These are phyloP conservation scores for Alternaria consortialis DNA, from an alignment of 2,329 filamentous ascomycete species.

Conservation along the genomic window DNA sequence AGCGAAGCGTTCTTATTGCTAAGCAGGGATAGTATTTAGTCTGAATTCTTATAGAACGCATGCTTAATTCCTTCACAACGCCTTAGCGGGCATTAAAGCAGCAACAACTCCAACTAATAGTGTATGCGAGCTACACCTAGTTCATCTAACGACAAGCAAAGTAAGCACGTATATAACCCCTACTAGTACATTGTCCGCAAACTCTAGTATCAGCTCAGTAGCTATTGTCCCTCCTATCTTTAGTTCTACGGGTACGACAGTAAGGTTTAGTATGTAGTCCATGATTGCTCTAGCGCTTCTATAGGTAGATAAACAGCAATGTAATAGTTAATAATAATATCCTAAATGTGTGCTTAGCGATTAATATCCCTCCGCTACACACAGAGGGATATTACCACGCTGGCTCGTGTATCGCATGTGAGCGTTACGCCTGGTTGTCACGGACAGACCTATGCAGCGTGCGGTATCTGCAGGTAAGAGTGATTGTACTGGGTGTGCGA, in stretches of 20 bases:
- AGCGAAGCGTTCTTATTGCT: constrained; percentile 13
- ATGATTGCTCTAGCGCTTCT: not conserved
- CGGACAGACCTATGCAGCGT: too few species aligned
- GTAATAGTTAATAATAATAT: not conserved
- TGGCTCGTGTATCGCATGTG: too few species aligned
- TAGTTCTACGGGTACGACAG: not conserved
- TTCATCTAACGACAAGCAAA: not conserved
- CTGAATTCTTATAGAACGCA: constrained; percentile 19
- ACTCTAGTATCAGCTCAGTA: not conserved
- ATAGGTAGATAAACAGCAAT: constrained; percentile 1
- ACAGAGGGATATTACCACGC: too few species aligned
- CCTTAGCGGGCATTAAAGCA: not conserved
- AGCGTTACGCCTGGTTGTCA: too few species aligned
- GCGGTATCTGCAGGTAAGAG: too few species aligned
- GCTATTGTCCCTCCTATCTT: not conserved
- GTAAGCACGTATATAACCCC: not conserved
- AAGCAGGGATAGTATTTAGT: constrained; percentile 22
- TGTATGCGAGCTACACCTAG: not conserved
- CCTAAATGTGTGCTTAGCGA: not conserved
- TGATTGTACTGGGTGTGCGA: too few species aligned
- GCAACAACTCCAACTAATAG: not conserved
- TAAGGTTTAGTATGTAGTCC: not conserved
- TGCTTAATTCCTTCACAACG: constrained; percentile 19
- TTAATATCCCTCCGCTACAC: too few species aligned
- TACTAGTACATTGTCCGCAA: not conserved